Evolutionary conservation across 2,329 filamentous ascomycete species (phyloP).

Genomic region (Acrocalymma vagum): DNA sequence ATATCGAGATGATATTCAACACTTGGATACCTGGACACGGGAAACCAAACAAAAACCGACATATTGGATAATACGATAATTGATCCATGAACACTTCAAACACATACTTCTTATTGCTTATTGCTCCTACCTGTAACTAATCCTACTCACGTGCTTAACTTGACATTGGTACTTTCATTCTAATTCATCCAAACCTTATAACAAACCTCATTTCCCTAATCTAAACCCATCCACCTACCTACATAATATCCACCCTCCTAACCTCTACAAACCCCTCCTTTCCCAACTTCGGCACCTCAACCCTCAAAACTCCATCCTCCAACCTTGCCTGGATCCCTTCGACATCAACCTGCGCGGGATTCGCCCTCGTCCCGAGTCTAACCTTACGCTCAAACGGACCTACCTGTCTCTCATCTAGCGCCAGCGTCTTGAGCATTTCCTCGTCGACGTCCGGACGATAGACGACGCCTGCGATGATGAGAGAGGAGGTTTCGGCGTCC

Average conservation of each 20-base stretch:
- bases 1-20: too few species aligned
- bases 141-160: too few species aligned
- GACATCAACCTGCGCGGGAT: constrained; percentile 70
- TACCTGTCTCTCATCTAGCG: constrained; percentile 72
- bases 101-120: too few species aligned
- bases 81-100: too few species aligned
- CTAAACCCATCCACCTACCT: too few species aligned
- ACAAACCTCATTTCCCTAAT: too few species aligned
- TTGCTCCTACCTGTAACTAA: too few species aligned
- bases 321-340: constrained; percentile 76
- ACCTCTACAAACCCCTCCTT: constrained; percentile 70
- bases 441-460: constrained; percentile 75
- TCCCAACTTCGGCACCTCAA: constrained; percentile 76
- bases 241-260: constrained; percentile 61
- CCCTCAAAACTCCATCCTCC: constrained; percentile 77
- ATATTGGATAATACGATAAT: too few species aligned
- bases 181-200: too few species aligned
- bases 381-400: constrained; percentile 79
- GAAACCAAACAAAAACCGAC: too few species aligned
- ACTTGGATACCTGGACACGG: too few species aligned
- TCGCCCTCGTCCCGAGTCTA: constrained; percentile 62
- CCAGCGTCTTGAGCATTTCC: constrained; percentile 71
- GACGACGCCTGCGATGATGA: constrained; percentile 76
- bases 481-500: constrained; percentile 71
- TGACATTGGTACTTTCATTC: too few species aligned